phyloP scores from a whole-genome alignment of 139 green algal species.

The Closterium sp. region DNA sequence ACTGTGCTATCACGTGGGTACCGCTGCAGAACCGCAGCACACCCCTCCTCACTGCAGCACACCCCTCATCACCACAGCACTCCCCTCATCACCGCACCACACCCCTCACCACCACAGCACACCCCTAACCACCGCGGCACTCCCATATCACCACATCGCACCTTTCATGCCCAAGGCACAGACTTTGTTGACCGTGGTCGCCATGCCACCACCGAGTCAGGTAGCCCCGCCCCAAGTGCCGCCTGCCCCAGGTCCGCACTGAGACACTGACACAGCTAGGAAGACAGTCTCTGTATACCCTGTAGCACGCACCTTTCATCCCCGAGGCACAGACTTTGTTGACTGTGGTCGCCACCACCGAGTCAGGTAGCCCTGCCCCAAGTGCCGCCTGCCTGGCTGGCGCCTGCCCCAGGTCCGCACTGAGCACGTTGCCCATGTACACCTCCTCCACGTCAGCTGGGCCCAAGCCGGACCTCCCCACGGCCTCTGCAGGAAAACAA shows the following conservation, averaged over 20 bases:
- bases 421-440: slow-evolving; percentile 85
- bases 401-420: slow-evolving; percentile 78
- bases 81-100: background rate
- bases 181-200: slow-evolving; percentile 93
- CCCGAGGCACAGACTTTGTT: slow-evolving; percentile 80
- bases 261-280: slow-evolving; percentile 87
- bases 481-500: slow-evolving; percentile 49
- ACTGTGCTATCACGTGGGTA: too few relatives aligned
- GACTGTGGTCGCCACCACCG: slow-evolving; percentile 71
- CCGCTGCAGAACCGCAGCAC: too few relatives aligned
- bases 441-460: slow-evolving; percentile 68
- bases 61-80: too few relatives aligned
- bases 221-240: slow-evolving; percentile 71
- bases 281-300: too few relatives aligned
- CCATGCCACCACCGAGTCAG: slow-evolving; percentile 61
- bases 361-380: slow-evolving; percentile 67
- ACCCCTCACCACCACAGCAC: too few relatives aligned
- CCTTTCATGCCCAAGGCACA: slow-evolving; percentile 50
- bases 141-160: background rate
- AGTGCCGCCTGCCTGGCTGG: slow-evolving; percentile 80
- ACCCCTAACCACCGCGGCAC: too few relatives aligned
- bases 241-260: slow-evolving; percentile 76
- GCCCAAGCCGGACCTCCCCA: slow-evolving; percentile 65
- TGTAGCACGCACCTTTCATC: slow-evolving; percentile 46
- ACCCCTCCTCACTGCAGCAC: too few relatives aligned